phyloP scores from a whole-genome alignment of 495 filamentous ascomycete genomes.

The Coniosporium apollinis region DNA sequence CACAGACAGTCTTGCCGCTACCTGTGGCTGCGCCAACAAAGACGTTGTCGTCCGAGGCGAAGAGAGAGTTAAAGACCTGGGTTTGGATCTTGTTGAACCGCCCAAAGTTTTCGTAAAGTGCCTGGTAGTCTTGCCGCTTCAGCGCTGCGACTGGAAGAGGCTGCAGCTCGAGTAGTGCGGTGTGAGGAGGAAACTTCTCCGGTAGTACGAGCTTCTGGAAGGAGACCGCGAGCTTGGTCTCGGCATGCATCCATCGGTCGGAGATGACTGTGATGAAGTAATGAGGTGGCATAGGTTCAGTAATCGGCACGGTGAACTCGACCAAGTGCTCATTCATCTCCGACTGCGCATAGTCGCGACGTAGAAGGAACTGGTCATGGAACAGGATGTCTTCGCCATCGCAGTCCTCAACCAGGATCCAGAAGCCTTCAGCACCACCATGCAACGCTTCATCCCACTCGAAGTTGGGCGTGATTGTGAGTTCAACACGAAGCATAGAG shows the following conservation, averaged over 20 bases:
- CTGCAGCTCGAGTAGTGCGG: slow-evolving; percentile 76
- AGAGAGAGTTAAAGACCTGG: slow-evolving; percentile 88
- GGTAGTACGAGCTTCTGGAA: slow-evolving; percentile 91
- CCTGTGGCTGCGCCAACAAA: slow-evolving; percentile 81
- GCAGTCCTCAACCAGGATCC: slow-evolving; percentile 93
- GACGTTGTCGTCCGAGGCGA: slow-evolving; percentile 78
- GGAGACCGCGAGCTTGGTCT: slow-evolving; percentile 81
- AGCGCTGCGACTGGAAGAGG: slow-evolving; percentile 74
- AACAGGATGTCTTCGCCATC: slow-evolving; percentile 93
- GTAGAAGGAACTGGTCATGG: slow-evolving; percentile 86
- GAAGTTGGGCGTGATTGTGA: slow-evolving; percentile 89
- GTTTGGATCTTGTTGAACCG: slow-evolving; percentile 97
- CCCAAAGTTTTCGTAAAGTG: slow-evolving; percentile 69
- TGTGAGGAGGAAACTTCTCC: slow-evolving; percentile 90
- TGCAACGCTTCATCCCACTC: slow-evolving; percentile 88
- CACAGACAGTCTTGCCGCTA: slow-evolving; percentile 91
- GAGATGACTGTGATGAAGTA: slow-evolving; percentile 93
- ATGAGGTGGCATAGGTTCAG: slow-evolving; percentile 94
- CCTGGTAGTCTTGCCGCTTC: slow-evolving; percentile 67
- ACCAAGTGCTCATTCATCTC: slow-evolving; percentile 89
- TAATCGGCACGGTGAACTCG: slow-evolving; percentile 91
- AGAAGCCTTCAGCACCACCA: slow-evolving; percentile 78
- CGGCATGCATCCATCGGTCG: slow-evolving; percentile 95
- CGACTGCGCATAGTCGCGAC: slow-evolving; percentile 63
- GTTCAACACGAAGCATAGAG: slow-evolving; percentile 85